Evolutionary conservation across 805 yeast species (phyloP).

Genomic region (Wickerhamomyces bisporus): DNA sequence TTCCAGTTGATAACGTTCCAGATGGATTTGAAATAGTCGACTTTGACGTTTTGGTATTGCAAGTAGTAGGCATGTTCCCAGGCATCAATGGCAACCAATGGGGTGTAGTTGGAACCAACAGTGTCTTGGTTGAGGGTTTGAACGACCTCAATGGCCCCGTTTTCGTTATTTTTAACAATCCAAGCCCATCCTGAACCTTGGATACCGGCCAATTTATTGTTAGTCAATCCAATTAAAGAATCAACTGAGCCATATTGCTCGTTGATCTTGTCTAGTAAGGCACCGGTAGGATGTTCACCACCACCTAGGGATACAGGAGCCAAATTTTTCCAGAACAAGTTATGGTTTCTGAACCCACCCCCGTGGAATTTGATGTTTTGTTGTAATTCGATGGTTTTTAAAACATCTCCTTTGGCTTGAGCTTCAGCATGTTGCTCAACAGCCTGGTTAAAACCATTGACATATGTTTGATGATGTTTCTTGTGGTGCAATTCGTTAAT

Average conservation of each 20-base stretch:
- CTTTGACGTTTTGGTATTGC: slow-evolving; percentile 90
- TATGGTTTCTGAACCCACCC: slow-evolving; percentile 87
- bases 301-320: slow-evolving; percentile 76
- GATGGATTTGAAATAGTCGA: slow-evolving; percentile 85
- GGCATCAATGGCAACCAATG: slow-evolving; percentile 86
- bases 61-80: slow-evolving; percentile 97
- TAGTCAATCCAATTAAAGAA: slow-evolving; percentile 55
- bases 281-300: slow-evolving; percentile 58
- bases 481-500: slow-evolving; percentile 84
- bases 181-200: slow-evolving; percentile 98
- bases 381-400: slow-evolving; percentile 58
- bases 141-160: slow-evolving; percentile 72
- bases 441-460: slow-evolving; percentile 77
- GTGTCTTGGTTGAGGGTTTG: slow-evolving; percentile 87
- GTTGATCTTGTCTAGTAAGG: slow-evolving; percentile 52
- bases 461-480: slow-evolving; percentile 92
- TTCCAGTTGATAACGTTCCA: slow-evolving; percentile 95
- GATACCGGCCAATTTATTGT: slow-evolving; percentile 72
- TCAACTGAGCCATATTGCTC: slow-evolving; percentile 72
- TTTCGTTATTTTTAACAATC: slow-evolving; percentile 73
- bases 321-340: slow-evolving; percentile 81
- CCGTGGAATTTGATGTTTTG: slow-evolving; percentile 85
- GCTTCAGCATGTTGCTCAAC: slow-evolving; percentile 71
- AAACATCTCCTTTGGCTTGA: slow-evolving; percentile 47
- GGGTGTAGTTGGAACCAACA: slow-evolving; percentile 57